These are phyloP conservation scores for Kwoniella europaea DNA, from an alignment of 768 basidiomycete genomes.

Conservation along the genomic window DNA sequence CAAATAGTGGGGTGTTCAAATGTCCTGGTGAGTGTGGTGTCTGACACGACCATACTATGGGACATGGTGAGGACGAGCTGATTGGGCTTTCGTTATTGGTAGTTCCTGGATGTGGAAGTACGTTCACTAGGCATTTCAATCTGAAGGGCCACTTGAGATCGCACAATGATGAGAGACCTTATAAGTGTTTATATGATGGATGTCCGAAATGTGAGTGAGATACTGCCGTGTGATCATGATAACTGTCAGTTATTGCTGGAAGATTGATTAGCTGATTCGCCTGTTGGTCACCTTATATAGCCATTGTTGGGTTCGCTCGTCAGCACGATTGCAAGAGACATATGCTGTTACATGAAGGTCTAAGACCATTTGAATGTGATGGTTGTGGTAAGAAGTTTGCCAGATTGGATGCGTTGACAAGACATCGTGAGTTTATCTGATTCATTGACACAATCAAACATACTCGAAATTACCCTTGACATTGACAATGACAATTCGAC, in stretches of 20 bases:
- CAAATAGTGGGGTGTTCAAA: constrained; percentile 82
- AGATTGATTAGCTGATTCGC: constrained; percentile 6
- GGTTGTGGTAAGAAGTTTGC: constrained; percentile 94
- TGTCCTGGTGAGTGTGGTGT: constrained; percentile 63
- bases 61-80: constrained; percentile 3
- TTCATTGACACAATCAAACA: too few species aligned
- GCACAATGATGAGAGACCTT: constrained; percentile 93
- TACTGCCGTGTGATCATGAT: neutral
- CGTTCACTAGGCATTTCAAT: constrained; percentile 91
- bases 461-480: too few species aligned
- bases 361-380: constrained; percentile 88
- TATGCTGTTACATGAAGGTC: constrained; percentile 90
- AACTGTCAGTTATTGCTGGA: too few species aligned
- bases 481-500: neutral
- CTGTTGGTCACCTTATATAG: constrained; percentile 3
- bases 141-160: constrained; percentile 93
- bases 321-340: constrained; percentile 98
- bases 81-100: neutral
- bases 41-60: neutral
- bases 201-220: constrained; percentile 69
- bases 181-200: constrained; percentile 91
- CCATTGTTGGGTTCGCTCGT: constrained; percentile 72
- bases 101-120: constrained; percentile 86
- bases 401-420: constrained; percentile 88
- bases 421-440: constrained; percentile 75